Percentiles rank a stretch among this genome's conserved stretches.
These are phyloP conservation scores for Trichoderma koningii DNA, from an alignment of 2,329 filamentous ascomycete species.

Conservation along the genomic window DNA sequence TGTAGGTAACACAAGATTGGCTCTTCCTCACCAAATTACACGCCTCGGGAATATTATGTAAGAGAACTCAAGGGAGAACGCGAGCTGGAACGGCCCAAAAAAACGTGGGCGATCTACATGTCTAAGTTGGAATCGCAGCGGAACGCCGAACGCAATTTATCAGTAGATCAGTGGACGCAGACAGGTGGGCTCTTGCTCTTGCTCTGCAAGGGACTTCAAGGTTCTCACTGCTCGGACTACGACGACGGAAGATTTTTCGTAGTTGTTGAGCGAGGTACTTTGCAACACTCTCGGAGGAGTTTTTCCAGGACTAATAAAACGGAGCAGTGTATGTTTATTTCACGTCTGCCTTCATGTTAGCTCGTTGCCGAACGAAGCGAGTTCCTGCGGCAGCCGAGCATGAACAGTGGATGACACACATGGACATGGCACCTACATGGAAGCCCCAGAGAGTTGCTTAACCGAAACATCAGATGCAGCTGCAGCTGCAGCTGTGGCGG, in stretches of 20 bases:
- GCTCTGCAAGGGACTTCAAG: too few species aligned
- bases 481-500: neutral
- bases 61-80: neutral
- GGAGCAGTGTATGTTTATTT: too few species aligned
- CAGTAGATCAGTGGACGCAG: neutral
- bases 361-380: neutral
- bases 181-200: neutral
- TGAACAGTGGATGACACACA: conserved; percentile 2
- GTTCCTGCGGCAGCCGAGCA: neutral
- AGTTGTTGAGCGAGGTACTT: too few species aligned
- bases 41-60: neutral
- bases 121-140: neutral
- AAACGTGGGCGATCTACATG: conserved; percentile 1
- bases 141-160: neutral
- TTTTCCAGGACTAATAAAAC: too few species aligned
- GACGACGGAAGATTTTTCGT: too few species aligned
- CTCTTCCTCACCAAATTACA: too few species aligned
- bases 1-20: neutral
- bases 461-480: conserved; percentile 9
- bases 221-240: too few species aligned
- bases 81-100: neutral
- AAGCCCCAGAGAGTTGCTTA: neutral
- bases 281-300: too few species aligned
- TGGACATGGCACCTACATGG: conserved; percentile 3
- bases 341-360: too few species aligned